A percentile compares a stretch with the other conserved stretches of the same genome.
phyloP scores from a whole-genome alignment of 805 yeast species.

The Zygoascus flipseniorum region DNA sequence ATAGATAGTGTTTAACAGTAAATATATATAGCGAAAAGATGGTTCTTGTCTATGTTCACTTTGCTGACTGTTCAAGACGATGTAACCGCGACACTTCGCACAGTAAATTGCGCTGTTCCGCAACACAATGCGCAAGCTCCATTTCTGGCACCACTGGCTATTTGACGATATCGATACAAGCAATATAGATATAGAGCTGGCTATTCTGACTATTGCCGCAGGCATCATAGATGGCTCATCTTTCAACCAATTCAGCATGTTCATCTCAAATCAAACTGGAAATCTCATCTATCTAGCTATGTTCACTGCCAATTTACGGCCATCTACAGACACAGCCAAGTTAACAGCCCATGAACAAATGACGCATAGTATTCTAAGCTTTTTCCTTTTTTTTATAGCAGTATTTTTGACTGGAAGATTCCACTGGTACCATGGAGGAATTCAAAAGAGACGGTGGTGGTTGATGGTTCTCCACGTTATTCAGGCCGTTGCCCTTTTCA shows the following conservation, averaged over 20 bases:
- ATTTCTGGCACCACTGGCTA: neutral
- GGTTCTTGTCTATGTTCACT: too few relatives aligned
- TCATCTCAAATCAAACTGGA: slow-evolving; percentile 3
- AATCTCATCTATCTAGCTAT: neutral
- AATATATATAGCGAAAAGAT: too few relatives aligned
- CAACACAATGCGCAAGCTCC: neutral
- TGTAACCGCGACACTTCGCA: neutral
- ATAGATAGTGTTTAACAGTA: too few relatives aligned
- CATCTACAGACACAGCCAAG: neutral
- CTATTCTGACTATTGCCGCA: neutral
- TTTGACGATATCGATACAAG: neutral
- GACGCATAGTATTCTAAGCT: neutral
- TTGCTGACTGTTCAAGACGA: too few relatives aligned
- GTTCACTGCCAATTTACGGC: neutral
- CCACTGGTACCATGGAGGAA: neutral
- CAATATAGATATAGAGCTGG: neutral
- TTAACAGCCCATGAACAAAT: neutral
- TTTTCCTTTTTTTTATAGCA: neutral
- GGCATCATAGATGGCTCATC: slow-evolving; percentile 1
- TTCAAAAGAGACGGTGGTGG: slow-evolving; percentile 1
- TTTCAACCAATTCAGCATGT: neutral
- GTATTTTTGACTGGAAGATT: neutral
- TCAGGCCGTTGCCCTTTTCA: neutral
- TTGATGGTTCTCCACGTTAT: neutral
- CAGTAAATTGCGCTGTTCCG: neutral